Conservation (phyloP, 192 early-diverging fungal genomes). For the Coemansia sp. region DNA sequence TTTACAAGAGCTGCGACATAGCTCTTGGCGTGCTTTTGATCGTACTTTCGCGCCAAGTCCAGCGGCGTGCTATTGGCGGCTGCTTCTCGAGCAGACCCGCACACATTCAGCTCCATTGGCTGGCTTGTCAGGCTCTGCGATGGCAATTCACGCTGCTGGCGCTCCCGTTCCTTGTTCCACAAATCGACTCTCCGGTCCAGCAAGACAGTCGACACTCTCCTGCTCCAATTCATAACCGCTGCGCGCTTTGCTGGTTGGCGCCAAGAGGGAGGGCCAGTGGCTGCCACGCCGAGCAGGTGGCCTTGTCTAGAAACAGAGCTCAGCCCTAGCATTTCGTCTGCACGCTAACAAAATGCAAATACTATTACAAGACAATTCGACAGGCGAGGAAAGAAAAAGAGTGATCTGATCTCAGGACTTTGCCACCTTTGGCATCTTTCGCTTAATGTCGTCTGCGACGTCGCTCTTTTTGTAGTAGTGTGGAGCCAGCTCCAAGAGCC, state of each 20-base stretch:
- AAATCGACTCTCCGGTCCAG: constrained; percentile 13
- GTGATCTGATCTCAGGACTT: constrained; percentile 4
- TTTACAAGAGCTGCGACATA: constrained; percentile 54
- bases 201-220: constrained; percentile 9
- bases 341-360: neutral
- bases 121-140: neutral
- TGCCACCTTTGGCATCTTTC: constrained; percentile 48
- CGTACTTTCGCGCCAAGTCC: constrained; percentile 52
- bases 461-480: constrained; percentile 92
- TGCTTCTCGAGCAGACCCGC: neutral
- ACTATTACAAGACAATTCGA: neutral
- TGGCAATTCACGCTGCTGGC: constrained; percentile 3
- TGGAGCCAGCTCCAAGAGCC: constrained; percentile 79
- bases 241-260: neutral
- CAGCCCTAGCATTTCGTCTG: neutral
- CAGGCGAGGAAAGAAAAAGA: neutral
- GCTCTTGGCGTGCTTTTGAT: constrained; percentile 49
- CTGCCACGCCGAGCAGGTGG: neutral
- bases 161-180: constrained; percentile 29
- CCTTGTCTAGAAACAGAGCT: neutral
- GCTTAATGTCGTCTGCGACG: constrained; percentile 49
- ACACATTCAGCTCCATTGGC: neutral
- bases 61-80: constrained; percentile 40
- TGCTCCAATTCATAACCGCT: neutral
- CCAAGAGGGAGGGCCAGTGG: neutral